A percentile compares a stretch with the other conserved stretches of the same genome.
Conservation (phyloP, 202 grass and related monocot genomes). For the Alloteropsis angusta region DNA sequence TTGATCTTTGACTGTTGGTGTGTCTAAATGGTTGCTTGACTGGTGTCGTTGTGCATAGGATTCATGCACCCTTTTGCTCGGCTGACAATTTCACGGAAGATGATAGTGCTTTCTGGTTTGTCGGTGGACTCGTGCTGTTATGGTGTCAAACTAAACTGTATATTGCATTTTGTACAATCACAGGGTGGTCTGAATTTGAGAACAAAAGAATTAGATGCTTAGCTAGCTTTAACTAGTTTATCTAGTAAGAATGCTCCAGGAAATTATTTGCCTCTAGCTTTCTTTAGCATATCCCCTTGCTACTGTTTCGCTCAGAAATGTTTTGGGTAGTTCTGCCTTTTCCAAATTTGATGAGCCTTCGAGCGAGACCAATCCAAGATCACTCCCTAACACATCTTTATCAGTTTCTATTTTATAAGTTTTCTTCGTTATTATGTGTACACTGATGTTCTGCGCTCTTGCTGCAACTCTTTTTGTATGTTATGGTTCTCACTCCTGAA, state of each 20-base stretch:
- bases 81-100: not conserved
- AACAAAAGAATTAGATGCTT: not conserved
- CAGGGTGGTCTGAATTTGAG: not conserved
- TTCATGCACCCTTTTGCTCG: not conserved
- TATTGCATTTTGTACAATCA: not conserved
- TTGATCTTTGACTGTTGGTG: not conserved
- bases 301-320: not conserved
- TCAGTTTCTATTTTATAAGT: not conserved
- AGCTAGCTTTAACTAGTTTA: not conserved
- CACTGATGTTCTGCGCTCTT: not conserved
- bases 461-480: not conserved
- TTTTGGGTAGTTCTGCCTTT: not conserved
- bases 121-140: not conserved
- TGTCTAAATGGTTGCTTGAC: not conserved
- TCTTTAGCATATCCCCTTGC: conserved; percentile 7
- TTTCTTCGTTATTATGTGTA: not conserved
- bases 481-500: not conserved
- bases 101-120: not conserved
- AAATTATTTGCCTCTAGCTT: not conserved
- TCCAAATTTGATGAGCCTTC: not conserved
- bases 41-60: not conserved
- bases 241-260: not conserved
- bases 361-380: not conserved
- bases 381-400: not conserved
- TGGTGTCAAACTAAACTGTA: not conserved